A percentile compares a stretch with the other conserved stretches of the same genome.
Evolutionary conservation across 2,329 filamentous ascomycete genomes (phyloP).

Genomic region (Blastomyces percursus): DNA sequence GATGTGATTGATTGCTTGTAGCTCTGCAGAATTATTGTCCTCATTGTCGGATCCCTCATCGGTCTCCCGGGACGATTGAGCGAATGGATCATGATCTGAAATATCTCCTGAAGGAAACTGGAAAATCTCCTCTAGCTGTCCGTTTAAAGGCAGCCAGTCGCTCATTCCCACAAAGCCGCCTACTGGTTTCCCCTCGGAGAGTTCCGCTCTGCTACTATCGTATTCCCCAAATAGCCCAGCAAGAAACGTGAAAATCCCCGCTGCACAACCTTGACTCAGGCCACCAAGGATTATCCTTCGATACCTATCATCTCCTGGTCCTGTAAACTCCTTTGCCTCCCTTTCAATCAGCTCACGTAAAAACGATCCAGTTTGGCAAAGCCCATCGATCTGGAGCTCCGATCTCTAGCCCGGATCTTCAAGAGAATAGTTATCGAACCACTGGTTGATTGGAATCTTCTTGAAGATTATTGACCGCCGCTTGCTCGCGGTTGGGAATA

Average conservation of each 20-base stretch:
- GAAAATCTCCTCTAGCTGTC: conserved; percentile 1
- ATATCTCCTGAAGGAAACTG: background rate
- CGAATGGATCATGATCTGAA: background rate
- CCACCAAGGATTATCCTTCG: conserved; percentile 41
- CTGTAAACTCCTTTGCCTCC: conserved; percentile 21
- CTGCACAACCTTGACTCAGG: conserved; percentile 45
- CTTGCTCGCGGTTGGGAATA: conserved; percentile 42
- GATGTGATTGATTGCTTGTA: conserved; percentile 22
- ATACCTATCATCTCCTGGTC: conserved; percentile 17
- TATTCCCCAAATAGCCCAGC: conserved; percentile 22
- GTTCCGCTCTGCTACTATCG: background rate
- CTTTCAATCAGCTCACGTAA: conserved; percentile 26
- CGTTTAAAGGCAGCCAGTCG: conserved; percentile 36
- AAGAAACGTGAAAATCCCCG: conserved; percentile 35
- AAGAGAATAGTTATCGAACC: conserved; percentile 41
- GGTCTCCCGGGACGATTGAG: background rate
- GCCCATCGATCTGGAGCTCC: conserved; percentile 36
- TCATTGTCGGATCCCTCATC: conserved; percentile 10
- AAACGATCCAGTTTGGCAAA: conserved; percentile 33
- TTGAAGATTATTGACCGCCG: conserved; percentile 37
- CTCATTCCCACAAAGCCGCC: conserved; percentile 41
- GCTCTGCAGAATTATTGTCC: conserved; percentile 1
- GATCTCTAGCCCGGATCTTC: conserved; percentile 31
- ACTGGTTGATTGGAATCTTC: conserved; percentile 38
- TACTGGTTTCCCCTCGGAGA: conserved; percentile 14